These are phyloP conservation scores for Penicillium sp. DNA, from an alignment of 2,329 filamentous ascomycete species.

Conservation along the genomic window DNA sequence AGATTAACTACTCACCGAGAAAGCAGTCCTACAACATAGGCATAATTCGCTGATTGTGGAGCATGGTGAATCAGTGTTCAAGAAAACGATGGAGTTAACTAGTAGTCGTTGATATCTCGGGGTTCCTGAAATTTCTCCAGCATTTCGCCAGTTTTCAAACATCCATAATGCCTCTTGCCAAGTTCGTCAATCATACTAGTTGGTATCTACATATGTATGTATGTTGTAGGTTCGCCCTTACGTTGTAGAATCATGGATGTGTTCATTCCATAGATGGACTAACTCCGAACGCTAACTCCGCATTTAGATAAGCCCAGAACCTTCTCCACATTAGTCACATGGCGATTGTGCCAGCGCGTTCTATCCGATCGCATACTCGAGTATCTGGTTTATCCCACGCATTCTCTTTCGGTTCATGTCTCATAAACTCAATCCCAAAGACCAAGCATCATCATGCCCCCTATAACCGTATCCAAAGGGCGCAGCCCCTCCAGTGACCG, in stretches of 20 bases:
- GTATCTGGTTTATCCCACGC: slow-evolving; percentile 4
- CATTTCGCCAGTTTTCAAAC: too few relatives aligned
- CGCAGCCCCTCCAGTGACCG: slow-evolving; percentile 7
- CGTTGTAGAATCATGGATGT: neutral
- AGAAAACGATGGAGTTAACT: too few relatives aligned
- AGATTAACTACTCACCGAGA: too few relatives aligned
- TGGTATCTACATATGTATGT: too few relatives aligned
- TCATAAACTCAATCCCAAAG: neutral
- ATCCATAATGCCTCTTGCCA: too few relatives aligned
- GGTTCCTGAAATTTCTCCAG: too few relatives aligned
- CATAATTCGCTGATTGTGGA: too few relatives aligned
- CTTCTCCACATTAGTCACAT: slow-evolving; percentile 22
- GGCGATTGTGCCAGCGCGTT: slow-evolving; percentile 15
- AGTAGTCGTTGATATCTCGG: too few relatives aligned
- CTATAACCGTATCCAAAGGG: slow-evolving; percentile 21
- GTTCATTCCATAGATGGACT: neutral
- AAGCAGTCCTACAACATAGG: too few relatives aligned
- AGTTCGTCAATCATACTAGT: too few relatives aligned
- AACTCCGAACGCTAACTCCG: slow-evolving; percentile 9
- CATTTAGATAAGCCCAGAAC: slow-evolving; percentile 13
- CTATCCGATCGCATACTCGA: slow-evolving; percentile 5
- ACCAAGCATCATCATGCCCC: slow-evolving; percentile 16
- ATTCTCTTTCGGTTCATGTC: neutral
- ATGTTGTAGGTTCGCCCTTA: too few relatives aligned
- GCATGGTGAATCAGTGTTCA: too few relatives aligned